Evolutionary conservation across 768 basidiomycete genomes (phyloP).

Genomic region (Suillus spraguei): DNA sequence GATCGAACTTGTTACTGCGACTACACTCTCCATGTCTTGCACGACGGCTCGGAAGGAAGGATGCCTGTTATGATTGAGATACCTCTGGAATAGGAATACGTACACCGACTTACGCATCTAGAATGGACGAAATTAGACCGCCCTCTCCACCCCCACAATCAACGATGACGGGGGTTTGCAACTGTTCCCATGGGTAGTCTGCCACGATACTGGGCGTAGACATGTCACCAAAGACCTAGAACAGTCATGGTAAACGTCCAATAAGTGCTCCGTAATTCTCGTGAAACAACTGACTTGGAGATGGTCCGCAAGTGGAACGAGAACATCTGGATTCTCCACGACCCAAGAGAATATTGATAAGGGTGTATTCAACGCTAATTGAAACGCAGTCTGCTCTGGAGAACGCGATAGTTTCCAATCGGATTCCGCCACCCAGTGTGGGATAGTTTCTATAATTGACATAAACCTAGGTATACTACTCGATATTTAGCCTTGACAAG

Average conservation of each 20-base stretch:
- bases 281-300: neutral
- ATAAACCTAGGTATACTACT: slow-evolving; percentile 10
- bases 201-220: slow-evolving; percentile 39
- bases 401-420: slow-evolving; percentile 17
- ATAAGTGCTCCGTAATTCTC: neutral
- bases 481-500: too few species aligned
- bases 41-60: slow-evolving; percentile 23
- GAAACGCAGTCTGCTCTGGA: slow-evolving; percentile 36
- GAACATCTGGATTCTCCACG: too few species aligned
- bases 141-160: slow-evolving; percentile 45
- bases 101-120: slow-evolving; percentile 30
- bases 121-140: slow-evolving; percentile 41
- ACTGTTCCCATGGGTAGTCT: slow-evolving; percentile 42
- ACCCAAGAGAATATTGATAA: too few species aligned
- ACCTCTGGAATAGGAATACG: neutral
- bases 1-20: too few species aligned
- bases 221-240: slow-evolving; percentile 3
- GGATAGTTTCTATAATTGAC: slow-evolving; percentile 11
- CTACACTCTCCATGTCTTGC: too few species aligned
- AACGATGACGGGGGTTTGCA: slow-evolving; percentile 39
- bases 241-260: neutral
- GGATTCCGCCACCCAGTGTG: slow-evolving; percentile 16
- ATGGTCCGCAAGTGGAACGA: too few species aligned
- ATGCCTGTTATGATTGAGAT: neutral
- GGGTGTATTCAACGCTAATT: slow-evolving; percentile 37